These are phyloP conservation scores for Syzygium malaccense DNA, from an alignment of 441 rosid species.

Conservation along the genomic window DNA sequence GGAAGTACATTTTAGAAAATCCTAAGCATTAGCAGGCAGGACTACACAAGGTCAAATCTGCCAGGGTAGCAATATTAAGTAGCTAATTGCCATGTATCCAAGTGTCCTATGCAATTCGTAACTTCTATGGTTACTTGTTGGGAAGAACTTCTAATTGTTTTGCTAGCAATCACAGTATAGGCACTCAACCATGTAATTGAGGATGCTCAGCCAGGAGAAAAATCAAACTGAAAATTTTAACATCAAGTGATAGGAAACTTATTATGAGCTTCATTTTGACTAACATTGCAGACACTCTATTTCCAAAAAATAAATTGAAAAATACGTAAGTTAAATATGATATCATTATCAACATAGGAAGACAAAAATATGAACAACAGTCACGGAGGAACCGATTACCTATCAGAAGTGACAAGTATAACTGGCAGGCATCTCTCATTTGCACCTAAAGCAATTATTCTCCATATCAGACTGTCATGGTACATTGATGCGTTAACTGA, in stretches of 20 bases:
- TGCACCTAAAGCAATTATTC: conserved; percentile 78
- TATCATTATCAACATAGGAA: background rate
- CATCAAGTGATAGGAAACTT: background rate
- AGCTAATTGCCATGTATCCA: background rate
- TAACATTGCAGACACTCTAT: background rate
- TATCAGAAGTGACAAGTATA: conserved; percentile 72
- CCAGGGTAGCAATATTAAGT: background rate
- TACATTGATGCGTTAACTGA: conserved; percentile 59
- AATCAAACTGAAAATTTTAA: background rate
- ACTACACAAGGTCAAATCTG: background rate
- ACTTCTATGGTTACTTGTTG: background rate
- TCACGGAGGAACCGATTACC: conserved; percentile 34
- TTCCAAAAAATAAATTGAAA: background rate
- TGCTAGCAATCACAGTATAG: background rate
- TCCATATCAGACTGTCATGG: conserved; percentile 90
- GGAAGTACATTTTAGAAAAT: background rate
- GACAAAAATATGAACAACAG: background rate
- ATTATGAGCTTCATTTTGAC: background rate
- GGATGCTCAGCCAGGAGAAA: background rate
- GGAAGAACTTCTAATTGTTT: background rate
- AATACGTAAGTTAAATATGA: background rate
- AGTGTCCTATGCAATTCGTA: background rate
- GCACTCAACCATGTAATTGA: background rate
- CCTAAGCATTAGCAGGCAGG: background rate
- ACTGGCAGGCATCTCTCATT: conserved; percentile 82